phyloP scores from a whole-genome alignment of 2,329 filamentous ascomycete genomes.

The Sodiomyces alkalinus region DNA sequence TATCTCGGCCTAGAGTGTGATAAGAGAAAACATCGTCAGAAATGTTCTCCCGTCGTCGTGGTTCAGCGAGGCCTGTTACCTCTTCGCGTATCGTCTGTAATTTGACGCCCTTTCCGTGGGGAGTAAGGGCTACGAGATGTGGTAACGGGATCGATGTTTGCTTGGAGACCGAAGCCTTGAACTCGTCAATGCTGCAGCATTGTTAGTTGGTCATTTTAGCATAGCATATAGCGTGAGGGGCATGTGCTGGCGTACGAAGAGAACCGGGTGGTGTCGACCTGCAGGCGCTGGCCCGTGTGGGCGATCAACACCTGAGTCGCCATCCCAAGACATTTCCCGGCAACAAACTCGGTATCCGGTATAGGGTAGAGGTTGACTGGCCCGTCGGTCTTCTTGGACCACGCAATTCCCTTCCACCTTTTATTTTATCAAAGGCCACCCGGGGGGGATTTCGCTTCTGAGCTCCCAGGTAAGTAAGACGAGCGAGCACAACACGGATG shows the following conservation, averaged over 20 bases:
- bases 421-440: no score
- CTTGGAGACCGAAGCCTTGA: slow-evolving; percentile 66
- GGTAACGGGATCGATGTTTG: slow-evolving; percentile 59
- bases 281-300: slow-evolving; percentile 79
- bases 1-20: slow-evolving; percentile 73
- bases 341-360: not conserved
- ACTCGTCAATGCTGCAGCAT: slow-evolving; percentile 57
- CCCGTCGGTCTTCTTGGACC: no score
- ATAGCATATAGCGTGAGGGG: no score
- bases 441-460: no score
- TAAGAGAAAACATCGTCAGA: slow-evolving; percentile 6
- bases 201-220: no score
- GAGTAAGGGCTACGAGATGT: slow-evolving; percentile 77
- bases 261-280: slow-evolving; percentile 62
- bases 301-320: slow-evolving; percentile 81
- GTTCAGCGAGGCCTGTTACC: slow-evolving; percentile 29
- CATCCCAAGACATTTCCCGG: slow-evolving; percentile 50
- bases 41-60: not conserved
- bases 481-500: no score
- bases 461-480: no score
- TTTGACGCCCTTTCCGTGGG: slow-evolving; percentile 72
- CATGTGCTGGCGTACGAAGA: slow-evolving; percentile 57
- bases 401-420: no score
- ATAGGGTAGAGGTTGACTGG: no score
- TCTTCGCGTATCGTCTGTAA: slow-evolving; percentile 66